Conservation (phyloP, 1,284 basidiomycete species). For the Boletellus deceptivus region DNA sequence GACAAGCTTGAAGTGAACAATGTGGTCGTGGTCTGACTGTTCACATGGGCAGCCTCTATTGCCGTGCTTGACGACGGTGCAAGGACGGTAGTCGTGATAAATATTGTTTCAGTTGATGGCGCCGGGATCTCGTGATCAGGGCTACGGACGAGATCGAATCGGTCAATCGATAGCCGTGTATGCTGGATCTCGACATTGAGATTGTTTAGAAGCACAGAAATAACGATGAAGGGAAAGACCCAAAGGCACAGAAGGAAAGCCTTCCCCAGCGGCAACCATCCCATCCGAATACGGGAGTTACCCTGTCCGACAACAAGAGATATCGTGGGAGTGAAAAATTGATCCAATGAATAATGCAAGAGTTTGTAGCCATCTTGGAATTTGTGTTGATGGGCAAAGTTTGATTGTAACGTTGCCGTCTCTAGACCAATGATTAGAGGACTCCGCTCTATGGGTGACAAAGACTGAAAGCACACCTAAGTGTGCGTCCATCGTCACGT, state of each 20-base stretch:
- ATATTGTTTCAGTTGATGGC: slow-evolving; percentile 25
- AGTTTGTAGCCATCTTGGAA: slow-evolving; percentile 36
- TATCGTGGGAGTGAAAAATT: slow-evolving; percentile 56
- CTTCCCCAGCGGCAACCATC: slow-evolving; percentile 29
- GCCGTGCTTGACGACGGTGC: slow-evolving; percentile 7
- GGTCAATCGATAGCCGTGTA: slow-evolving; percentile 37
- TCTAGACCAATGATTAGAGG: slow-evolving; percentile 18
- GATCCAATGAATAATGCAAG: slow-evolving; percentile 53
- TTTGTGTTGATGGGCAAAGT: slow-evolving; percentile 28
- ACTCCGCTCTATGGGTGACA: not conserved
- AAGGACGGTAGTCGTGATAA: slow-evolving; percentile 36
- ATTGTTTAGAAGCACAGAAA: slow-evolving; percentile 36
- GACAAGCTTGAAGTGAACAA: slow-evolving; percentile 7
- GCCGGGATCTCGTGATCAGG: slow-evolving; percentile 21
- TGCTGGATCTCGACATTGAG: slow-evolving; percentile 38
- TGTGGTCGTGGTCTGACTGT: slow-evolving; percentile 4
- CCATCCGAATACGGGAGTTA: slow-evolving; percentile 13
- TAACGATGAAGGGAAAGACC: slow-evolving; percentile 27
- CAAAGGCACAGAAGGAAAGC: slow-evolving; percentile 32
- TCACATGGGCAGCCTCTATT: not conserved
- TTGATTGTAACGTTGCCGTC: slow-evolving; percentile 20
- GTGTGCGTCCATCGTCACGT: slow-evolving; percentile 54
- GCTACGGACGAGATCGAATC: slow-evolving; percentile 22
- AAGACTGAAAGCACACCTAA: slow-evolving; percentile 40
- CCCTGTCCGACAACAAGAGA: slow-evolving; percentile 36